Conservation (phyloP, 2,329 filamentous ascomycete species). For the Apiospora aurea region DNA sequence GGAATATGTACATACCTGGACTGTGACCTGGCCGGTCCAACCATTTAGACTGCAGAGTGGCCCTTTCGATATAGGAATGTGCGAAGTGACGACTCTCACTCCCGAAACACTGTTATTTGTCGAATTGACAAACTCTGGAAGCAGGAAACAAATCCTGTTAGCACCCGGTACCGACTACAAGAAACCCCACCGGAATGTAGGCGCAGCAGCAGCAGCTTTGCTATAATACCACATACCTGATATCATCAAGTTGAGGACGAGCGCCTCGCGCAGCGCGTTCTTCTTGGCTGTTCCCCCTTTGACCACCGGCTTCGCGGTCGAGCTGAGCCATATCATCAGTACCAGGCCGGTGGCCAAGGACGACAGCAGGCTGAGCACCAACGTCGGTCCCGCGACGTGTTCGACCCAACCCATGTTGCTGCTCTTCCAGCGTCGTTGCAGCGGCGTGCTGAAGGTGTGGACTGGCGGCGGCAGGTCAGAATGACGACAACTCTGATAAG, state of each 20-base stretch:
- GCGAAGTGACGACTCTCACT: slow-evolving; percentile 13
- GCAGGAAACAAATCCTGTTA: neutral
- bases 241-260: slow-evolving; percentile 28
- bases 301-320: neutral
- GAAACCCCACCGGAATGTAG: neutral
- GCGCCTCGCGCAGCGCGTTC: slow-evolving; percentile 27
- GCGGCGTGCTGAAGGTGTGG: neutral
- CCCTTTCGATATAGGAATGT: slow-evolving; percentile 13
- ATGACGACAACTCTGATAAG: slow-evolving; percentile 1
- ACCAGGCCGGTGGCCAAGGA: slow-evolving; percentile 25
- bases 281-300: slow-evolving; percentile 22
- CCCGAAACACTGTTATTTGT: slow-evolving; percentile 28
- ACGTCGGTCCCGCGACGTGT: slow-evolving; percentile 23
- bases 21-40: slow-evolving; percentile 20
- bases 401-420: slow-evolving; percentile 18
- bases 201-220: neutral
- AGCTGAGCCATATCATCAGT: slow-evolving; percentile 27
- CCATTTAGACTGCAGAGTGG: slow-evolving; percentile 23
- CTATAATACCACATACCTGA: slow-evolving; percentile 24
- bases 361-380: slow-evolving; percentile 27
- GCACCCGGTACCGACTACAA: neutral
- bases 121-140: slow-evolving; percentile 29
- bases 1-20: neutral
- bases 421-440: neutral
- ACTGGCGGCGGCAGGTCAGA: neutral